These are phyloP conservation scores for Heracleum sosnowskyi DNA, from an alignment of 129 eudicot genomes.

Conservation along the genomic window DNA sequence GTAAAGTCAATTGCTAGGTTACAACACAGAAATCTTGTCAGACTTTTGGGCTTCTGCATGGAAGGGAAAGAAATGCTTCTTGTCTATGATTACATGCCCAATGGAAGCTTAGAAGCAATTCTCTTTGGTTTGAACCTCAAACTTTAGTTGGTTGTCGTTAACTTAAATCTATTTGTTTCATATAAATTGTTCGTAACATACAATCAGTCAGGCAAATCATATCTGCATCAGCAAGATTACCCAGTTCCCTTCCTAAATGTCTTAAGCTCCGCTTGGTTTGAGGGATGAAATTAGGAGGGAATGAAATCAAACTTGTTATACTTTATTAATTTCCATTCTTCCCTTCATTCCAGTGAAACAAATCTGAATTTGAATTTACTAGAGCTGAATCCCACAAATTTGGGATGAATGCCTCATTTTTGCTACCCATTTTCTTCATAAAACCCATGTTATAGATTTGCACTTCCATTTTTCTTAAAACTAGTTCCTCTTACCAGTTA, in stretches of 20 bases:
- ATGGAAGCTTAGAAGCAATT: not conserved
- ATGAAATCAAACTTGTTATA: not conserved
- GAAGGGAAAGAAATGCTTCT: constrained; percentile 2
- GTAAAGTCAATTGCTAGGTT: constrained; percentile 3
- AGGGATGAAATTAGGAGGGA: not conserved
- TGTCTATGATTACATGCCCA: constrained; percentile 9
- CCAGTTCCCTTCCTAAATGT: not conserved
- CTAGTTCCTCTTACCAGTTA: no score
- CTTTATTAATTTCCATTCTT: not conserved
- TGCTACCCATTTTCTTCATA: no score
- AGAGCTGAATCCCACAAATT: no score
- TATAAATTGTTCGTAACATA: not conserved
- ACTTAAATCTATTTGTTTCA: not conserved
- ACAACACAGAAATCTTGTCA: not conserved
- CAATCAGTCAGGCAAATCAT: not conserved
- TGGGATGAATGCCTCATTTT: no score
- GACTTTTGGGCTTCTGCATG: constrained; percentile 2
- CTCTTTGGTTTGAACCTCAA: constrained; percentile 2
- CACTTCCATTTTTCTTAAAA: no score
- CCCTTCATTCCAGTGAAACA: not conserved
- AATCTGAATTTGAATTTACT: not conserved
- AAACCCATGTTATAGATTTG: no score
- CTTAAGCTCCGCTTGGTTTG: not conserved
- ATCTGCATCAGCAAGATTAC: not conserved
- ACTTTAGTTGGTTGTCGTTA: not conserved